A percentile compares a stretch with the other conserved stretches of the same genome.
Evolutionary conservation across 2,329 filamentous ascomycete genomes (phyloP).

Genomic region (Phaeosphaeriaceae sp.): DNA sequence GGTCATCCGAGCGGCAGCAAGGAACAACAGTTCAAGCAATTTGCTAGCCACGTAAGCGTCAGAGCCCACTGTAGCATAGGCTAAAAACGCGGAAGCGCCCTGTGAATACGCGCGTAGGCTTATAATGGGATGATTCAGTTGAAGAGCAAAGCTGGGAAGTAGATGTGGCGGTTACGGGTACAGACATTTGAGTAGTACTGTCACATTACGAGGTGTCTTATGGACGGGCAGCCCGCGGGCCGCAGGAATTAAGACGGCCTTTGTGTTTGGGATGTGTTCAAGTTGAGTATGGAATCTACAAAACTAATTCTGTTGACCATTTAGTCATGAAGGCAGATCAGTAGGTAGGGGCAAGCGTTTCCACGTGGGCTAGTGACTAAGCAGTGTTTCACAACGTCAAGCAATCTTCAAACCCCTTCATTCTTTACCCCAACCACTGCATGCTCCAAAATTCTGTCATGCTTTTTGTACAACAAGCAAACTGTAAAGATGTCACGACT

Average conservation of each 20-base stretch:
- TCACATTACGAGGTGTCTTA: background rate
- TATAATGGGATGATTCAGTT: constrained; percentile 10
- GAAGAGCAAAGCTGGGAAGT: constrained; percentile 14
- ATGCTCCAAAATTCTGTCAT: constrained; percentile 19
- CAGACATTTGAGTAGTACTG: constrained; percentile 1
- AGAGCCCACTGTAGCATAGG: constrained; percentile 1
- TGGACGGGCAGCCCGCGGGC: background rate
- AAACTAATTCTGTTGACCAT: constrained; percentile 7
- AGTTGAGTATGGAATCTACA: too few relatives aligned
- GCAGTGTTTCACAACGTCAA: constrained; percentile 23
- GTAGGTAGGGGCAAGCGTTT: constrained; percentile 1
- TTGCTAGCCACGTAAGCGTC: constrained; percentile 12
- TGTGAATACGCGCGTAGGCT: constrained; percentile 7
- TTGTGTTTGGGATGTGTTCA: too few relatives aligned
- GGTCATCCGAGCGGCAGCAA: constrained; percentile 11
- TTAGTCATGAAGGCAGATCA: constrained; percentile 6
- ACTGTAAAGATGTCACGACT: constrained; percentile 23
- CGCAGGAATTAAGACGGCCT: background rate
- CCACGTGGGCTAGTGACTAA: constrained; percentile 31
- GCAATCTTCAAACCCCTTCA: constrained; percentile 21
- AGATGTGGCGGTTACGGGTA: constrained; percentile 12
- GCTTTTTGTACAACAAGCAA: constrained; percentile 22
- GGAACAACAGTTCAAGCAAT: constrained; percentile 8
- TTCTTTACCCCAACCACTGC: constrained; percentile 30
- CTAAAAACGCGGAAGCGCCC: constrained; percentile 7